Evolutionary conservation across 352 stramenopile genomes (phyloP), one percentile per base, ranked within the genome.

Genomic region (Phytophthora hybrid): DNA sequence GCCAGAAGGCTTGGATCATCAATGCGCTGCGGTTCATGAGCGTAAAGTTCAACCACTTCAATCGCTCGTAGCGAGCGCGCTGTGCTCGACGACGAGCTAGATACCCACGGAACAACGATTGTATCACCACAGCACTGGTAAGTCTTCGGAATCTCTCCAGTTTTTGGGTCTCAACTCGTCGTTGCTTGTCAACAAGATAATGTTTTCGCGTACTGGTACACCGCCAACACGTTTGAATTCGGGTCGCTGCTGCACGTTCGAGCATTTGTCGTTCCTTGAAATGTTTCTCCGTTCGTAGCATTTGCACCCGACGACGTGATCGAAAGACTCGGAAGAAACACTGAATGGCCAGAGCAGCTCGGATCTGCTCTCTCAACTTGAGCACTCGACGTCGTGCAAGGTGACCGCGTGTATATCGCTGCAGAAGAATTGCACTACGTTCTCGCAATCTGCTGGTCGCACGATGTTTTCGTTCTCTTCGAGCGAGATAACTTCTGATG

Each of bases 1-100:
- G 83, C 86, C 87, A 97, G 32, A 76, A 82, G 0, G 81, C 77
- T 62, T 97, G 90, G 57, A 96, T 94, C n/a, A 82, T 82, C 11
- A 96, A 74, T 10, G 86, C 89, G 18, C 81, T 88, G 23, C 74
- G 76, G 53, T 93, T 84, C 79, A 93, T 77, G 13, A 87, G 61
- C 5, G 82, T 81, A 2, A 86, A 71, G 52, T 92, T 84, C 72
- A 91, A 79, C 81, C 80, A 91, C 71, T 90, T 89, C 49, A 95
- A 80, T 65, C 84, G 84, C 49, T 94, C 85, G 61, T 83, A 88
- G 9, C 87, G 86, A 56, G 76, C 66, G 8, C 76, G 77, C 55
- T 92, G 83, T 0, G 82, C 77, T 0, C 39, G 63, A 1, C 88
- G 76, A 2, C 90, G 86, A 37, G 83, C 82, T 23, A 80, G 39